Conservation (phyloP, 106 monocot species). For the Acorus calamus region DNA sequence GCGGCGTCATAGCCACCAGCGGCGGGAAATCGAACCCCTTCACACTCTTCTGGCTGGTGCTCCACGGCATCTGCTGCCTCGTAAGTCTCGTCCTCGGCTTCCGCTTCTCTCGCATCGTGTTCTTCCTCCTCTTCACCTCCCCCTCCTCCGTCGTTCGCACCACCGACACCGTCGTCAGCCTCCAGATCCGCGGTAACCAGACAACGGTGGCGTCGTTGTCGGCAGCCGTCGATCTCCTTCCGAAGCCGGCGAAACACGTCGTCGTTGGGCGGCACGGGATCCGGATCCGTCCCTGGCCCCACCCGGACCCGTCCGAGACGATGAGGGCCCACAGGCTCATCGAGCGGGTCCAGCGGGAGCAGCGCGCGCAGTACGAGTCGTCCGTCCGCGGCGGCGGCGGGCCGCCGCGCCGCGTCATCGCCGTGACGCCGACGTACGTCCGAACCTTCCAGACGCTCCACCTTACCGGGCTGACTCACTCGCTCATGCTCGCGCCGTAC, state of each 20-base stretch:
- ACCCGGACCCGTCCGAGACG: constrained; percentile 70
- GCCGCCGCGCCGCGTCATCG: constrained; percentile 38
- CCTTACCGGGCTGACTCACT: constrained; percentile 67
- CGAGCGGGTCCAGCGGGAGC: constrained; percentile 78
- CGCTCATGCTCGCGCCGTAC: constrained; percentile 59
- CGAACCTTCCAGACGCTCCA: constrained; percentile 89
- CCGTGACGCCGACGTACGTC: constrained; percentile 77
- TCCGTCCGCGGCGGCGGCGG: constrained; percentile 19
- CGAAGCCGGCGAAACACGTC: constrained; percentile 31
- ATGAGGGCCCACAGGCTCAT: constrained; percentile 69
- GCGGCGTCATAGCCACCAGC: neutral
- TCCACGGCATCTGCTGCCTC: constrained; percentile 69
- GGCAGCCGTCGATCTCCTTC: neutral
- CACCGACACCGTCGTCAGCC: constrained; percentile 4
- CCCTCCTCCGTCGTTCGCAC: constrained; percentile 11
- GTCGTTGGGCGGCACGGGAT: constrained; percentile 97
- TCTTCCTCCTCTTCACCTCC: constrained; percentile 67
- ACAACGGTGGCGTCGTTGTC: too few relatives aligned
- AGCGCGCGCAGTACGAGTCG: constrained; percentile 37
- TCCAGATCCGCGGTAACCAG: neutral
- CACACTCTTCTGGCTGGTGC: constrained; percentile 41
- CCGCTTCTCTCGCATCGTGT: constrained; percentile 78
- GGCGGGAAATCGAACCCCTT: constrained; percentile 2
- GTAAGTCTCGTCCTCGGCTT: constrained; percentile 69
- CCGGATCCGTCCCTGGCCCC: constrained; percentile 89